phyloP scores from a whole-genome alignment of 257 asterid genomes.

The Ocimum tenuiflorum region DNA sequence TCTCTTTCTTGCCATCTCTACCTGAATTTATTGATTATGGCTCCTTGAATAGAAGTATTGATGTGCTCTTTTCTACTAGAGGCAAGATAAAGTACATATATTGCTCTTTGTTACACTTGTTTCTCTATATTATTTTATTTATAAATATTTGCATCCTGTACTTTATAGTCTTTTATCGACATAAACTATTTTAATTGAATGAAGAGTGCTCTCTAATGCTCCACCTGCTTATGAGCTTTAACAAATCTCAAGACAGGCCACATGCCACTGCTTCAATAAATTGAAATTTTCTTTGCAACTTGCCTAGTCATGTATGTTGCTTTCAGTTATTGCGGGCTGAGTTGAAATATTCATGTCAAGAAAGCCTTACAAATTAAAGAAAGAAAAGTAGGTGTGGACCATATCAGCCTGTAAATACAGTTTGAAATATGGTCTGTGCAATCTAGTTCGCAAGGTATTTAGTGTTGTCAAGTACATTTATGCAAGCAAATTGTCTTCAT shows the following conservation, averaged over 20 bases:
- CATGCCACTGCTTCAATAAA: slow-evolving; percentile 6
- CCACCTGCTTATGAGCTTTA: slow-evolving; percentile 21
- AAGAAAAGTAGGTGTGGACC: slow-evolving; percentile 29
- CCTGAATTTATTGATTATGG: not conserved
- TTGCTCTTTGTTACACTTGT: no score
- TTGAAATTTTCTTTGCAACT: slow-evolving; percentile 5
- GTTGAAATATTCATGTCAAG: slow-evolving; percentile 15
- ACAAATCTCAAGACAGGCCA: not conserved
- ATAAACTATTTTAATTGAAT: not conserved
- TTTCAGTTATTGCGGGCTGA: slow-evolving; percentile 18
- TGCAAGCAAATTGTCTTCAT: not conserved
- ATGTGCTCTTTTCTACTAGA: not conserved
- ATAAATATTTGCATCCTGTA: not conserved
- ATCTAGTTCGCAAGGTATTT: not conserved
- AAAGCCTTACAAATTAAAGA: slow-evolving; percentile 17
- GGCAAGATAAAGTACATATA: no score
- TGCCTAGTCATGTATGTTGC: slow-evolving; percentile 23
- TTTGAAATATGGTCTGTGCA: slow-evolving; percentile 10
- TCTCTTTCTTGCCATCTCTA: not conserved
- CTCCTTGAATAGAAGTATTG: not conserved
- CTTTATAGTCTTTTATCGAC: not conserved
- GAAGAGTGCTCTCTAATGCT: slow-evolving; percentile 12
- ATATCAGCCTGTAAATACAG: not conserved
- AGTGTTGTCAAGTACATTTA: slow-evolving; percentile 5
- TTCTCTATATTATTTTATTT: not conserved